Evolutionary conservation across 2,329 filamentous ascomycete species (phyloP).

Genomic region (Aspergillus novofumigatus): DNA sequence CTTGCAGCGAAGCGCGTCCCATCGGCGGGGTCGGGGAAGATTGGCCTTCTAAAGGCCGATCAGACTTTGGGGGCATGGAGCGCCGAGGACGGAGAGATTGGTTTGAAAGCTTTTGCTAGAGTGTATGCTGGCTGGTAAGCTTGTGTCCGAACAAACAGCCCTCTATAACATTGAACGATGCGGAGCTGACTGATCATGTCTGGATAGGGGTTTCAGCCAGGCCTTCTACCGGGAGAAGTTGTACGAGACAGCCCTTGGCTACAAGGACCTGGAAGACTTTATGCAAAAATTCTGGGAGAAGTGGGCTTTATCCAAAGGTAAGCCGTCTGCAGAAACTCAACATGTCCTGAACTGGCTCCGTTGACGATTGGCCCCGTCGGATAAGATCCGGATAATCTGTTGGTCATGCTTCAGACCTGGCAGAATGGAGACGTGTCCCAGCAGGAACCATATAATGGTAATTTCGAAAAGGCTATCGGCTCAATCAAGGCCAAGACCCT

Average conservation of each 20-base stretch:
- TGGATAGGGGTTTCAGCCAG: conserved; percentile 66
- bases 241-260: conserved; percentile 63
- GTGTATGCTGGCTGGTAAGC: conserved; percentile 68
- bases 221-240: conserved; percentile 70
- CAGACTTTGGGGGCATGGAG: conserved; percentile 48
- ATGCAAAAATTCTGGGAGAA: conserved; percentile 71
- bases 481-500: conserved; percentile 68
- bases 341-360: neutral
- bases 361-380: neutral
- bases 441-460: conserved; percentile 63
- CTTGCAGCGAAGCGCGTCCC: conserved; percentile 53
- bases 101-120: conserved; percentile 66
- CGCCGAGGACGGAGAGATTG: conserved; percentile 50
- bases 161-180: neutral
- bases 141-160: neutral
- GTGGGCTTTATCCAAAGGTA: conserved; percentile 66
- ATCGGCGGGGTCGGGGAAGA: conserved; percentile 50
- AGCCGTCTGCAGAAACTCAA: neutral
- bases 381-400: conserved; percentile 66
- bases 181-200: neutral
- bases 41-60: conserved; percentile 37
- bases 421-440: conserved; percentile 67
- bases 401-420: conserved; percentile 75
- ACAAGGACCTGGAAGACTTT: conserved; percentile 67
- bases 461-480: conserved; percentile 63